phyloP scores from a whole-genome alignment of 2,329 filamentous ascomycete genomes.

The Bipolaris gigantea region DNA sequence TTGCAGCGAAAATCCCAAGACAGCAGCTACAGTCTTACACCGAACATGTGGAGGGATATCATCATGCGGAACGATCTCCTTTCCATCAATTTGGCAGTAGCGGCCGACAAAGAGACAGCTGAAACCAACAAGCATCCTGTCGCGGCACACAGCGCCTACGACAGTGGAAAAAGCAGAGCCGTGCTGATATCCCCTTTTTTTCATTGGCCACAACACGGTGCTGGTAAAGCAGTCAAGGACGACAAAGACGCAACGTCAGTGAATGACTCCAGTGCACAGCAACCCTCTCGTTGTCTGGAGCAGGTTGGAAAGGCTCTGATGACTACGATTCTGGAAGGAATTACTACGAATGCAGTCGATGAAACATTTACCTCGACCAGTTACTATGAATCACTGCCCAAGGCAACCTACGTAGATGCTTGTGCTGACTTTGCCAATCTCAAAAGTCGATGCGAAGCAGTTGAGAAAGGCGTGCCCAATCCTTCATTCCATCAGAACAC shows the following conservation, averaged over 20 bases:
- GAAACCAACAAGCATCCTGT: neutral
- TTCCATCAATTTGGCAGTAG: slow-evolving; percentile 26
- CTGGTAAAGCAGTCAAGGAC: neutral
- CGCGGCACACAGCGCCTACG: neutral
- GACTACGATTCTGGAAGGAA: slow-evolving; percentile 14
- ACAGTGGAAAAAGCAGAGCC: no score
- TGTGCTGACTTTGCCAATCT: slow-evolving; percentile 4
- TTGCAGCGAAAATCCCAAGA: slow-evolving; percentile 10
- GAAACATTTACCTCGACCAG: slow-evolving; percentile 27
- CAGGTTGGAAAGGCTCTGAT: slow-evolving; percentile 30
- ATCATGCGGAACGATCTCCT: slow-evolving; percentile 18
- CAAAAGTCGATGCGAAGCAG: neutral
- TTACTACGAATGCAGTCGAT: slow-evolving; percentile 18
- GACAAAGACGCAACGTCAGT: neutral
- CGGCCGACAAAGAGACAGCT: slow-evolving; percentile 3
- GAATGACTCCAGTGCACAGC: neutral
- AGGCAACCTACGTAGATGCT: slow-evolving; percentile 15
- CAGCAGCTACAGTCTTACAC: slow-evolving; percentile 11
- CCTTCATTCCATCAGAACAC: slow-evolving; percentile 22
- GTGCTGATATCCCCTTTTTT: slow-evolving; percentile 31
- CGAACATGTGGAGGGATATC: slow-evolving; percentile 27
- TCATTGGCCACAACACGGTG: slow-evolving; percentile 23
- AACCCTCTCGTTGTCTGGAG: slow-evolving; percentile 23
- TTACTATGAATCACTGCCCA: slow-evolving; percentile 30
- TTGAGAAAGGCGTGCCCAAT: neutral